These are phyloP conservation scores for Penicillium turbatum DNA, from an alignment of 495 filamentous ascomycete genomes.

Conservation along the genomic window DNA sequence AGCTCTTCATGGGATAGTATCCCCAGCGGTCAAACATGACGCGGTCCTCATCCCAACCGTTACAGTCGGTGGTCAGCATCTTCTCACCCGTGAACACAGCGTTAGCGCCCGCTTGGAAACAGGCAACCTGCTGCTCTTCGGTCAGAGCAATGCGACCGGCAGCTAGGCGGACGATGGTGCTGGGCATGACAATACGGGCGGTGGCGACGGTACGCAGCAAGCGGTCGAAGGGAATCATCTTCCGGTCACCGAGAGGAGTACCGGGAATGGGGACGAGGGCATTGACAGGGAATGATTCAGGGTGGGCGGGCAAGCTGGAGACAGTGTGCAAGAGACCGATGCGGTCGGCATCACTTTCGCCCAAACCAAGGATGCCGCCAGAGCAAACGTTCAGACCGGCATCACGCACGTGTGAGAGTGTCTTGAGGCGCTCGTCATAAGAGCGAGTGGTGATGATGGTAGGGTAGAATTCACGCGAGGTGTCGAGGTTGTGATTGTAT, in stretches of 20 bases:
- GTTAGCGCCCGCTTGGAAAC: conserved; percentile 82
- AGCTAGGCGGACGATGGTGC: conserved; percentile 75
- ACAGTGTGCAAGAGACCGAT: conserved; percentile 76
- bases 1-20: conserved; percentile 63
- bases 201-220: conserved; percentile 74
- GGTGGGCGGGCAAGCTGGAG: conserved; percentile 67
- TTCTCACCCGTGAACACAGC: conserved; percentile 88
- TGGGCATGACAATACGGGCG: conserved; percentile 71
- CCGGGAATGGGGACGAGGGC: conserved; percentile 81
- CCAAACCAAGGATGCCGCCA: conserved; percentile 76
- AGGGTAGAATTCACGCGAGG: conserved; percentile 79
- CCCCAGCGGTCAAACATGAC: conserved; percentile 77
- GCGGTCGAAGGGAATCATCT: conserved; percentile 65
- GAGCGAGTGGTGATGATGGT: conserved; percentile 72
- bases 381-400: conserved; percentile 84
- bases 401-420: conserved; percentile 68
- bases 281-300: conserved; percentile 82
- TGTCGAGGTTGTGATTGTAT: conserved; percentile 89
- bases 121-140: conserved; percentile 79
- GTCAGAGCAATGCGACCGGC: conserved; percentile 71
- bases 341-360: conserved; percentile 70
- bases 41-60: conserved; percentile 81
- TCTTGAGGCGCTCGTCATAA: conserved; percentile 77
- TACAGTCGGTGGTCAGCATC: conserved; percentile 86
- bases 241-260: conserved; percentile 69